These are phyloP conservation scores for Saccharomycopsis olivae DNA, from an alignment of 805 yeast species.

Conservation along the genomic window DNA sequence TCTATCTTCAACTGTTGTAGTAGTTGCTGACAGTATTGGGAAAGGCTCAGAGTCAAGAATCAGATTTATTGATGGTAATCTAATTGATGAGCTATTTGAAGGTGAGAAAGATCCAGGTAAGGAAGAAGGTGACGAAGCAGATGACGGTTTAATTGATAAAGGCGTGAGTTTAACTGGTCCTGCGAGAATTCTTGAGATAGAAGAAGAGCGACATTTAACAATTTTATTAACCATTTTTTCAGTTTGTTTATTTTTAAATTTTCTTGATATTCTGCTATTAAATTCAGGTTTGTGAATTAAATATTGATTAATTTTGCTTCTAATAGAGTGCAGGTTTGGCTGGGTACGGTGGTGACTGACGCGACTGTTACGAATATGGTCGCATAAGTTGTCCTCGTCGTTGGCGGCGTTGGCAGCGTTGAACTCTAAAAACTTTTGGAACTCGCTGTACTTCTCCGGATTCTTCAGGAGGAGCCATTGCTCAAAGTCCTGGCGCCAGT, in stretches of 20 bases:
- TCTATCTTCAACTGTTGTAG: constrained; percentile 1
- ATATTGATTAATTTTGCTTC: constrained; percentile 16
- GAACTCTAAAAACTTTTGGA: constrained; percentile 27
- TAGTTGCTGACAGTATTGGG: background rate
- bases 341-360: background rate
- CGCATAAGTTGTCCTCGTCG: background rate
- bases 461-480: constrained; percentile 32
- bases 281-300: constrained; percentile 21
- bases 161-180: too few species aligned
- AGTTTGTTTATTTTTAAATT: constrained; percentile 18
- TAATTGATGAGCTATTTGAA: too few species aligned
- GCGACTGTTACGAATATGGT: too few species aligned
- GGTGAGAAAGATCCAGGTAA: too few species aligned
- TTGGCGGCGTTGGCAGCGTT: constrained; percentile 13
- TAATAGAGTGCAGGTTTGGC: constrained; percentile 13
- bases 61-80: constrained; percentile 17
- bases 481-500: constrained; percentile 35
- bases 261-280: constrained; percentile 24
- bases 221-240: constrained; percentile 19
- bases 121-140: too few species aligned
- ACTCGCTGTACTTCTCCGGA: constrained; percentile 29
- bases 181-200: too few species aligned
- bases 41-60: constrained; percentile 8
- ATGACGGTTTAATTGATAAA: too few species aligned
- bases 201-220: too few species aligned